These are phyloP conservation scores for Trichoderma sp. DNA, from an alignment of 2,329 filamentous ascomycete genomes.

Conservation along the genomic window DNA sequence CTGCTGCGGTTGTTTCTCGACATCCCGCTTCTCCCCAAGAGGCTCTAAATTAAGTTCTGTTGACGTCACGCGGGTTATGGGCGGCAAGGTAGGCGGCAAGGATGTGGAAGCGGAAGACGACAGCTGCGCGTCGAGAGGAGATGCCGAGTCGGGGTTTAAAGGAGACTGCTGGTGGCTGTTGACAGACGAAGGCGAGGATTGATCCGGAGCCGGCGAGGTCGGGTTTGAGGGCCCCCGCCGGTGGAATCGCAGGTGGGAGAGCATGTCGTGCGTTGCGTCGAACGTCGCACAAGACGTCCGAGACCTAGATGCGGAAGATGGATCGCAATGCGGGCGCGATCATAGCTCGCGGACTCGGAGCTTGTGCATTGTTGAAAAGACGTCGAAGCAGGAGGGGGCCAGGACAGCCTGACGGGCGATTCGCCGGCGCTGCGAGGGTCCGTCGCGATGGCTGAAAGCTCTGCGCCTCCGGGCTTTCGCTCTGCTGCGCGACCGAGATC, in stretches of 20 bases:
- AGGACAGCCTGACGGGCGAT: neutral
- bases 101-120: conserved; percentile 36
- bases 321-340: conserved; percentile 14
- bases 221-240: conserved; percentile 55
- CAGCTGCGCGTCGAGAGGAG: conserved; percentile 35
- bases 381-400: neutral
- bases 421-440: neutral
- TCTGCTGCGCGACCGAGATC: neutral
- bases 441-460: neutral
- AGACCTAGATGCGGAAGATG: conserved; percentile 3
- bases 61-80: conserved; percentile 49
- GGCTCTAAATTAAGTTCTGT: conserved; percentile 29
- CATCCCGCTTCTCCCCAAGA: conserved; percentile 26
- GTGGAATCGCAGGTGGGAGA: conserved; percentile 57
- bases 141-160: conserved; percentile 39
- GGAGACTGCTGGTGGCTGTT: conserved; percentile 41
- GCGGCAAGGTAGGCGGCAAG: conserved; percentile 48
- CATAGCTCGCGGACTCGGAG: conserved; percentile 15
- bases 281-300: conserved; percentile 1
- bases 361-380: conserved; percentile 14
- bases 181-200: conserved; percentile 38
- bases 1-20: conserved; percentile 23
- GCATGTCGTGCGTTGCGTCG: conserved; percentile 36
- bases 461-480: neutral
- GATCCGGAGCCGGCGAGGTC: conserved; percentile 51